Conservation (phyloP, 331 rosid genomes). For the Rhamnella rubrinervis region DNA sequence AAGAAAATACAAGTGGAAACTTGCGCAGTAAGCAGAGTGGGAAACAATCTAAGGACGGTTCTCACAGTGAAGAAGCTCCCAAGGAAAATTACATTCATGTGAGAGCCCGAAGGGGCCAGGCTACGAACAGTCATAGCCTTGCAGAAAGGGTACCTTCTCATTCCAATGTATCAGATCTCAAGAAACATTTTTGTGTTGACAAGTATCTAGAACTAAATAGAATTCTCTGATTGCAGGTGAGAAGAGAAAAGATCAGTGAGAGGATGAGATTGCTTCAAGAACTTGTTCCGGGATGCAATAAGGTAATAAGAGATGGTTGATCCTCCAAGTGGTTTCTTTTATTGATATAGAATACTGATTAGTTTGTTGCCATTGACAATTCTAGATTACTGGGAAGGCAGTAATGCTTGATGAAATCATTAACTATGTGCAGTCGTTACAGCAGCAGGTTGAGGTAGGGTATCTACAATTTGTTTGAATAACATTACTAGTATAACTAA, state of each 20-base stretch:
- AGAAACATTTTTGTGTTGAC: background rate
- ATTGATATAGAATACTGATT: slow-evolving; percentile 9
- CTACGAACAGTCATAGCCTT: slow-evolving; percentile 97
- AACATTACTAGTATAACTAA: background rate
- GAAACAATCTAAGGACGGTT: slow-evolving; percentile 71
- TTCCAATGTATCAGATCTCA: slow-evolving; percentile 10
- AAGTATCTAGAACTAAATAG: background rate
- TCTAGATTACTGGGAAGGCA: slow-evolving; percentile 90
- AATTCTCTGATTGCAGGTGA: slow-evolving; percentile 51
- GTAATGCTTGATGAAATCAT: slow-evolving; percentile 98
- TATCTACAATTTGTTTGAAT: background rate
- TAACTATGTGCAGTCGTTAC: slow-evolving; percentile 93
- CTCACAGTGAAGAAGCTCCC: slow-evolving; percentile 64
- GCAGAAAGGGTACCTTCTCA: slow-evolving; percentile 81
- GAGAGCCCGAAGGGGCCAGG: slow-evolving; percentile 98
- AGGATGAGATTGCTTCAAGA: slow-evolving; percentile 98
- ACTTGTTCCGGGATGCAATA: slow-evolving; percentile 99
- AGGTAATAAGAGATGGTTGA: slow-evolving; percentile 46
- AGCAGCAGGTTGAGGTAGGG: slow-evolving; percentile 78
- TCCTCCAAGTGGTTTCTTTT: slow-evolving; percentile 19
- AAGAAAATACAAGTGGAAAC: slow-evolving; percentile 48
- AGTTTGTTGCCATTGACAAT: slow-evolving; percentile 25
- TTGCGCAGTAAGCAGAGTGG: slow-evolving; percentile 56
- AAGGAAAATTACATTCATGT: slow-evolving; percentile 92
- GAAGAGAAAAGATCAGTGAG: slow-evolving; percentile 98